Evolutionary conservation across 2,329 filamentous ascomycete species (phyloP), one percentile per base, ranked within the genome.

Genomic region (Didymella segeticola): DNA sequence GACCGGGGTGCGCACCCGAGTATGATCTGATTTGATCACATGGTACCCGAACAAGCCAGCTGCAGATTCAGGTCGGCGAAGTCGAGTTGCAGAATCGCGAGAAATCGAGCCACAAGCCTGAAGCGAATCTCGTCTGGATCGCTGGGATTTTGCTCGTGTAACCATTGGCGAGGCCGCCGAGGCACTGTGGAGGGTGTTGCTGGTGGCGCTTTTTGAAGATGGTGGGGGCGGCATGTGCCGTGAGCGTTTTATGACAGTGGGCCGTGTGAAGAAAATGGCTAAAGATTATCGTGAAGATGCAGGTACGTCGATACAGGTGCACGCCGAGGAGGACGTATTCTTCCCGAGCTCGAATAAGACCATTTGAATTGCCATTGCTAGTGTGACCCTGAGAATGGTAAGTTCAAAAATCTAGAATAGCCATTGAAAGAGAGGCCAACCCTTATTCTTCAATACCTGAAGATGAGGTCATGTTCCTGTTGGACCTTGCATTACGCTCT

Each of bases 1-100:
- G 19, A 17, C 43, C 36, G 37, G 43, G 43, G 22, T 43, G 27
- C 27, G 15, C 29, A 36, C 39, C 17, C 51, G 39, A 49, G 51
- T 43, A 48, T 29, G 34, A 52, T 33, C 39, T 49, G 51, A 49
- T 54, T 45, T 54, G 51, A 45, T 41, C 45, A 54, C 42, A 29
- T 5, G 5, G 27, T 9, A 14, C 51, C 41, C n/a, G 8, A 39
- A 49, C 20, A 34, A 23, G 51, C 51, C 45, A 49, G 33, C 51
- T 54, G 51, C 51, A 54, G 31, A 20, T 45, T 41, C 17, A 23
- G 41, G 45, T 54, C 51, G 51, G 45, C 51, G 51, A 54, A 23
- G 33, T 49, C 11, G 29, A 54, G 19, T 17, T 34, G 45, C 45
- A 38, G 34, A 46, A 54, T 54, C 51, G 51, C 38, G 29, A 33